A percentile compares a stretch with the other conserved stretches of the same genome.
These are phyloP conservation scores for Rubroshorea leprosula DNA, from an alignment of 345 rosid genomes.

Conservation along the genomic window DNA sequence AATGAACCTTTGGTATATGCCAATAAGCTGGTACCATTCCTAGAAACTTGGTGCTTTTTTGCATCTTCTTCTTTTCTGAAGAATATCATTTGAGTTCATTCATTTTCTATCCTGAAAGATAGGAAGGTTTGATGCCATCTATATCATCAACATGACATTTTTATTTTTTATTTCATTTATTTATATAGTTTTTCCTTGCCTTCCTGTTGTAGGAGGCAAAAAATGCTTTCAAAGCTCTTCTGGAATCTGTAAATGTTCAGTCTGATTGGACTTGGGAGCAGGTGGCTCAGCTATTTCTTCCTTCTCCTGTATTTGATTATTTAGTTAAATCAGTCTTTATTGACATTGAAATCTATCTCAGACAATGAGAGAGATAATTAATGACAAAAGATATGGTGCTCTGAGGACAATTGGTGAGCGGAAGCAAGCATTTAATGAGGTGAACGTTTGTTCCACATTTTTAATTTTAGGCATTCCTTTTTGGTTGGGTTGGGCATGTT, in stretches of 20 bases:
- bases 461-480: background rate
- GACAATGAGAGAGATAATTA: constrained; percentile 83
- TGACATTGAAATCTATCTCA: constrained; percentile 31
- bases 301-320: constrained; percentile 8
- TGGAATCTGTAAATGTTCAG: constrained; percentile 78
- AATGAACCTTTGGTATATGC: constrained; percentile 79
- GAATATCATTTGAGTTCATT: background rate
- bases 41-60: background rate
- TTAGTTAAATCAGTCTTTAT: constrained; percentile 15
- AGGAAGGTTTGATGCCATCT: background rate
- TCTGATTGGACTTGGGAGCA: constrained; percentile 99
- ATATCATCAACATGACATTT: background rate
- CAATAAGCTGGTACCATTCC: constrained; percentile 64
- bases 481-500: constrained; percentile 5
- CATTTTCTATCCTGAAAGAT: constrained; percentile 2
- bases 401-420: constrained; percentile 90
- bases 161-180: background rate
- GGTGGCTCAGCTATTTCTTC: constrained; percentile 35
- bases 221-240: constrained; percentile 91
- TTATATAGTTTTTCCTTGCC: background rate
- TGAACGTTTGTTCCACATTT: constrained; percentile 23
- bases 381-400: constrained; percentile 86
- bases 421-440: constrained; percentile 99
- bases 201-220: constrained; percentile 69
- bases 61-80: too few relatives aligned